phyloP scores from a whole-genome alignment of 164 flowering plant genomes.

The Liriodendron chinense region DNA sequence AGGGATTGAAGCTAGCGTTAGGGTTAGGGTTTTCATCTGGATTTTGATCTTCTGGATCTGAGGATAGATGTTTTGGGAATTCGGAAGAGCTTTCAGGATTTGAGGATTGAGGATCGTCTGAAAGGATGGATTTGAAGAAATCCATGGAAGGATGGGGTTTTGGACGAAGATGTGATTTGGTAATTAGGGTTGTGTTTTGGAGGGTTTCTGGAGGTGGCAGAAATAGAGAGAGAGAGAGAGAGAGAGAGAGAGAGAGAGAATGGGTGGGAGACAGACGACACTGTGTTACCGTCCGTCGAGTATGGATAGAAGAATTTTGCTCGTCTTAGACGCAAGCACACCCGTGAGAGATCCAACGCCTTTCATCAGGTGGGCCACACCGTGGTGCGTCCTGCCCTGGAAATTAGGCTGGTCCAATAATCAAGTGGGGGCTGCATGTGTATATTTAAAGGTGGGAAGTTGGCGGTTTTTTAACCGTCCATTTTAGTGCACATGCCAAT shows the following conservation, averaged over 20 bases:
- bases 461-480: too few relatives aligned
- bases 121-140: constrained; percentile 80
- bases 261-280: not conserved
- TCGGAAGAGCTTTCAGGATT: not conserved
- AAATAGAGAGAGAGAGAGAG: not conserved
- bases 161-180: not conserved
- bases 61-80: constrained; percentile 4
- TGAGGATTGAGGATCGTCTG: constrained; percentile 37
- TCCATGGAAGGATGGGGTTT: constrained; percentile 34
- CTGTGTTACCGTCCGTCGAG: not conserved
- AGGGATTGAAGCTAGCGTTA: not conserved
- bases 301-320: not conserved
- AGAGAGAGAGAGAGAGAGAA: not conserved
- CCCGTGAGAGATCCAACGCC: too few relatives aligned
- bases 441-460: too few relatives aligned
- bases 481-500: too few relatives aligned
- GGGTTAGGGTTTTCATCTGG: constrained; percentile 19
- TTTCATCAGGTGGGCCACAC: too few relatives aligned
- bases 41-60: constrained; percentile 7
- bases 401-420: too few relatives aligned
- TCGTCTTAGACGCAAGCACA: too few relatives aligned
- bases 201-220: not conserved
- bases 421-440: too few relatives aligned
- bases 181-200: constrained; percentile 6
- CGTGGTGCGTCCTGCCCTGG: too few relatives aligned